Base-by-base conservation (phyloP, 139 green algal species). In the Zygnema circumcarinatum region DNA sequence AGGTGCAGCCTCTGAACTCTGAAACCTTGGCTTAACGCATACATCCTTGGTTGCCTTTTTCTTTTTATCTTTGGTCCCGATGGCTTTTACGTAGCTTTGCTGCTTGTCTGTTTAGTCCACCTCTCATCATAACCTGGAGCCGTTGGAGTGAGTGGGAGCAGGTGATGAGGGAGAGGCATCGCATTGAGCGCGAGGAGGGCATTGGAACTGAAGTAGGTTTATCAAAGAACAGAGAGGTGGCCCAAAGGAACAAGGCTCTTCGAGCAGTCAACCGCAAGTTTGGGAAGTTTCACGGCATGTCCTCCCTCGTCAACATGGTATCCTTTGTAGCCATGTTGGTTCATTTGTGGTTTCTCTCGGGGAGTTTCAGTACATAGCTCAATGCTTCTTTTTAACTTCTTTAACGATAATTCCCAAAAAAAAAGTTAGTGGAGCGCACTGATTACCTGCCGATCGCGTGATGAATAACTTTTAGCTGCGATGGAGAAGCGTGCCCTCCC, bases 141-240 rank as follows among this genome's bases (percentile, higher is more conserved):
- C 68, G 38, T 21, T 7, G 68, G 33, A 76, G 38, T 25, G 68
- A 76, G 68, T 87, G 21, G n/a, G 25, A 54, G 11, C 74, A 89
- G 84, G 74, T 89, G 22, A 89, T 87, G 75, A 67, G 3, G 31
- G 76, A 89, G 84, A 2, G 84, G 2, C 84, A 89, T 35, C 29
- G 33, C 22, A 52, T 89, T 22, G 84, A 89, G 75, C 52, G 73
- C 32, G 78, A 89, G 38, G 84, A 72, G 2, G 84, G 84, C 21
- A 85, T 89, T 39, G 84, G 84, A 21, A 21, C 62, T n/a, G 84
- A 89, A 53, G 36, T 87, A 25, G 84, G 84, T 53, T 72, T 89
- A 36, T 89, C 84, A 1, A 88, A 76, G n/a, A 89, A 89, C 76
- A 33, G 76, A 38, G 85, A 90, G 52, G 79, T 82, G 2, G 79